Percentiles rank a stretch among this genome's conserved stretches.
These are phyloP conservation scores for Ephemerocybe angulata DNA, from an alignment of 768 basidiomycete species.

Conservation along the genomic window DNA sequence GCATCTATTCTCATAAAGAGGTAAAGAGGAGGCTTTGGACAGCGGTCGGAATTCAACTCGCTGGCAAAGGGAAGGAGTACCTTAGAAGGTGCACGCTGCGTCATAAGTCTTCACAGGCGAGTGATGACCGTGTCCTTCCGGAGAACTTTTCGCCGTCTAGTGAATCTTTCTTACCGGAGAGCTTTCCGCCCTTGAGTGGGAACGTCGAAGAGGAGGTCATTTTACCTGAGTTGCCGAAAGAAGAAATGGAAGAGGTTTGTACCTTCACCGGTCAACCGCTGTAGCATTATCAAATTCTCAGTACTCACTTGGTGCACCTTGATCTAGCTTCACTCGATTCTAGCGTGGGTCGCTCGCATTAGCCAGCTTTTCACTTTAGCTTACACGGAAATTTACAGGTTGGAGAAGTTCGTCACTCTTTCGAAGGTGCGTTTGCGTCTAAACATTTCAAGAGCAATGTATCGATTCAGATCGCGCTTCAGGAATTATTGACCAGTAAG, in stretches of 20 bases:
- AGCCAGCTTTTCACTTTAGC: background rate
- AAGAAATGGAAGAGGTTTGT: conserved; percentile 48
- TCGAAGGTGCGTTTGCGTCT: conserved; percentile 27
- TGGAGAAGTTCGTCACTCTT: conserved; percentile 47
- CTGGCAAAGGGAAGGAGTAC: conserved; percentile 48
- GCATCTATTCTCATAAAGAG: conserved; percentile 38
- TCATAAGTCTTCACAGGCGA: conserved; percentile 32
- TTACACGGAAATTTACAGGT: conserved; percentile 14
- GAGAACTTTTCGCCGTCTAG: conserved; percentile 50
- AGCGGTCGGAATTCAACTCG: conserved; percentile 33
- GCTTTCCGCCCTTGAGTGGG: too few relatives aligned
- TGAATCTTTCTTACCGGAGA: conserved; percentile 45
- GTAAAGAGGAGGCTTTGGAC: conserved; percentile 37
- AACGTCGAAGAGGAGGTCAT: conserved; percentile 16
- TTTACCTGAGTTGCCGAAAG: conserved; percentile 33
- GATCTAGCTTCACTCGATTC: conserved; percentile 50
- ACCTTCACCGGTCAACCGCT: background rate
- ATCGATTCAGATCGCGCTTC: background rate
- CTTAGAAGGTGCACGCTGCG: conserved; percentile 39
- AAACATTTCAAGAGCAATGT: background rate
- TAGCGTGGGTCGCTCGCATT: conserved; percentile 42
- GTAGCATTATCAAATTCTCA: background rate
- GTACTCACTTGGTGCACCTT: too few relatives aligned
- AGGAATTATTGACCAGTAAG: conserved; percentile 25
- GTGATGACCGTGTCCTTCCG: conserved; percentile 41